Percentiles rank a stretch among this genome's conserved stretches.
Conservation (phyloP, 352 stramenopile genomes). For the Pythium apleroticum region DNA sequence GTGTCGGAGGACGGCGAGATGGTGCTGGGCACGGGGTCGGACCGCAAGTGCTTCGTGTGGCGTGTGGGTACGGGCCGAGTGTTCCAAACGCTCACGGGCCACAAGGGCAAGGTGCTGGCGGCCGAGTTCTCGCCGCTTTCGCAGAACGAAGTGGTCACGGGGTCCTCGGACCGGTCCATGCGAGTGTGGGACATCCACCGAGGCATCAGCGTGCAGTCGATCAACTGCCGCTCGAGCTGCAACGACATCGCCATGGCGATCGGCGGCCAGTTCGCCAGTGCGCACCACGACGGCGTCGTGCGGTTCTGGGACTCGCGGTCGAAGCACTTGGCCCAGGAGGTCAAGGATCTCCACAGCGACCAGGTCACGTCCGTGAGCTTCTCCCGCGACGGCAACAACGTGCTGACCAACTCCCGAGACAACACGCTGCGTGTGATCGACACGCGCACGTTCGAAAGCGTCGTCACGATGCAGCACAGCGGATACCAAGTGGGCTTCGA, state of each 20-base stretch:
- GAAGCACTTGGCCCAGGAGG: conserved; percentile 50
- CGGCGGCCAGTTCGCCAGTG: conserved; percentile 70
- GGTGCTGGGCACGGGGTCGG: conserved; percentile 76
- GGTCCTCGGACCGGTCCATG: conserved; percentile 72
- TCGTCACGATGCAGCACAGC: conserved; percentile 45
- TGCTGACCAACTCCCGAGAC: conserved; percentile 81
- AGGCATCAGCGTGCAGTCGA: conserved; percentile 64
- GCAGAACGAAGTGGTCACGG: conserved; percentile 70
- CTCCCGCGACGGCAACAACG: conserved; percentile 28
- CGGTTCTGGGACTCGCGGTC: conserved; percentile 78
- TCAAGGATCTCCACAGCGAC: conserved; percentile 56
- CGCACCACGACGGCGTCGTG: conserved; percentile 74
- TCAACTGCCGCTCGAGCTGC: conserved; percentile 80
- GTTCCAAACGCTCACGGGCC: conserved; percentile 79
- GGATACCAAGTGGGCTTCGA: conserved; percentile 77
- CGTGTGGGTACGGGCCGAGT: conserved; percentile 77
- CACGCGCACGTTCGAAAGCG: conserved; percentile 53
- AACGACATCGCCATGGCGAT: conserved; percentile 70
- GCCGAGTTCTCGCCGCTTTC: conserved; percentile 67
- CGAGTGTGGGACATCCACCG: conserved; percentile 74
- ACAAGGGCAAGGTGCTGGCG: conserved; percentile 84
- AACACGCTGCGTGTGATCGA: conserved; percentile 71
- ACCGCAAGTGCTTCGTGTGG: conserved; percentile 87
- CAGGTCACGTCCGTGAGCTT: conserved; percentile 82
- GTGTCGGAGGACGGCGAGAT: conserved; percentile 75